These are phyloP conservation scores for Gossypium mustelinum DNA, from an alignment of 345 rosid species.

Conservation along the genomic window DNA sequence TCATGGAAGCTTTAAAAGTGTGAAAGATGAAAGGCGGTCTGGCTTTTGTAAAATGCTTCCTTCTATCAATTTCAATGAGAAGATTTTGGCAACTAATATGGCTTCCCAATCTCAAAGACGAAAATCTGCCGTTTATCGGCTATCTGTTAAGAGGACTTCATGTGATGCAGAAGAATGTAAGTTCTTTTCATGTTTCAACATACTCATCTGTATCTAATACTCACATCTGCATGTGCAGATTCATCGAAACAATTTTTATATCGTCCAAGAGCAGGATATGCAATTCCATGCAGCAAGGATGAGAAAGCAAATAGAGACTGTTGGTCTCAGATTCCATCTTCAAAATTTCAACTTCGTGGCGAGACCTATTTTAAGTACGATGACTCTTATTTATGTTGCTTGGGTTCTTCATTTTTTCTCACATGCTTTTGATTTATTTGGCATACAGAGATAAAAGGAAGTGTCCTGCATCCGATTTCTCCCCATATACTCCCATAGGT, in stretches of 20 bases:
- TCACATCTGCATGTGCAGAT: conserved; percentile 31
- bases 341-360: conserved; percentile 60
- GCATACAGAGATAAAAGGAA: conserved; percentile 76
- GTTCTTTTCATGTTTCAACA: background rate
- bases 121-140: background rate
- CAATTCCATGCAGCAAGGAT: conserved; percentile 37
- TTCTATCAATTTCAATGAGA: conserved; percentile 31
- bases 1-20: background rate
- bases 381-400: background rate
- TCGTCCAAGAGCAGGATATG: conserved; percentile 56
- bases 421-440: background rate
- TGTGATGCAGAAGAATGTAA: conserved; percentile 40
- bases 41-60: conserved; percentile 23
- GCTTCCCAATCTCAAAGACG: conserved; percentile 23
- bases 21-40: background rate
- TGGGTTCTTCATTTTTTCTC: background rate
- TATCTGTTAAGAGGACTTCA: conserved; percentile 48
- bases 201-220: background rate
- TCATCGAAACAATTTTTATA: conserved; percentile 52
- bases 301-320: conserved; percentile 46
- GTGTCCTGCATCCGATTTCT: conserved; percentile 52
- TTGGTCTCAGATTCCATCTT: conserved; percentile 68
- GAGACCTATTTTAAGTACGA: conserved; percentile 64
- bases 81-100: conserved; percentile 22
- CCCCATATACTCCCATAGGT: conserved; percentile 70